These are phyloP conservation scores for Austroboletus festivus DNA, from an alignment of 768 basidiomycete genomes.

Conservation along the genomic window DNA sequence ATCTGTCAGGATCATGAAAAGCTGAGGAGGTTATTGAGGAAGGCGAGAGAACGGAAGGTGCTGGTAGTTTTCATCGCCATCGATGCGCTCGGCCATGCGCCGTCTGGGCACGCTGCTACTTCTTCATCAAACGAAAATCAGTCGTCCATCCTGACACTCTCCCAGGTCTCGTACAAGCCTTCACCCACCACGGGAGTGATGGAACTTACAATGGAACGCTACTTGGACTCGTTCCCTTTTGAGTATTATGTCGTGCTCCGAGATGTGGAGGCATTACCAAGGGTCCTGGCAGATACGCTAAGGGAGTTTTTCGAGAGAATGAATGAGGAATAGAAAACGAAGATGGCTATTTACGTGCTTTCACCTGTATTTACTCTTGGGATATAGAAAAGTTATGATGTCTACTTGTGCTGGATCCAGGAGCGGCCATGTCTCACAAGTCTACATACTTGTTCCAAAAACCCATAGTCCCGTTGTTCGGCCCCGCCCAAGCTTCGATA, in stretches of 20 bases:
- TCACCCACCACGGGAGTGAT: conserved; percentile 53
- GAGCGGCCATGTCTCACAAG: conserved; percentile 7
- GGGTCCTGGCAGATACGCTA: conserved; percentile 82
- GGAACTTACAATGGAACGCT: conserved; percentile 85
- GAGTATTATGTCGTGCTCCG: conserved; percentile 95
- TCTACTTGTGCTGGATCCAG: too few relatives aligned
- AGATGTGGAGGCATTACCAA: conserved; percentile 87
- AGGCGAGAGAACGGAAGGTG: conserved; percentile 84
- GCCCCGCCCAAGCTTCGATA: conserved; percentile 51
- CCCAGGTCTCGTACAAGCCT: conserved; percentile 79
- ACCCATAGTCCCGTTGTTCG: conserved; percentile 72
- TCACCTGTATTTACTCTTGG: neutral
- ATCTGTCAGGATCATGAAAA: conserved; percentile 94
- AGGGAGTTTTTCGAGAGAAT: conserved; percentile 90
- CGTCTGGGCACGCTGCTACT: conserved; percentile 17
- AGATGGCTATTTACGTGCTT: conserved; percentile 1
- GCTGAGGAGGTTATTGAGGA: conserved; percentile 73
- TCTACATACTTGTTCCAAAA: conserved; percentile 82
- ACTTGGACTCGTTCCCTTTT: conserved; percentile 96
- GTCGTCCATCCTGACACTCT: conserved; percentile 89
- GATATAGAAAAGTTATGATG: too few relatives aligned
- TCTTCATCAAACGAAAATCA: conserved; percentile 32
- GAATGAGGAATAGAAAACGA: conserved; percentile 49
- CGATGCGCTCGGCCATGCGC: conserved; percentile 72
- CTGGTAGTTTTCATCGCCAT: conserved; percentile 96